A percentile compares a stretch with the other conserved stretches of the same genome.
Conservation (phyloP, 2,329 filamentous ascomycete species). For the Catunica adiposa region DNA sequence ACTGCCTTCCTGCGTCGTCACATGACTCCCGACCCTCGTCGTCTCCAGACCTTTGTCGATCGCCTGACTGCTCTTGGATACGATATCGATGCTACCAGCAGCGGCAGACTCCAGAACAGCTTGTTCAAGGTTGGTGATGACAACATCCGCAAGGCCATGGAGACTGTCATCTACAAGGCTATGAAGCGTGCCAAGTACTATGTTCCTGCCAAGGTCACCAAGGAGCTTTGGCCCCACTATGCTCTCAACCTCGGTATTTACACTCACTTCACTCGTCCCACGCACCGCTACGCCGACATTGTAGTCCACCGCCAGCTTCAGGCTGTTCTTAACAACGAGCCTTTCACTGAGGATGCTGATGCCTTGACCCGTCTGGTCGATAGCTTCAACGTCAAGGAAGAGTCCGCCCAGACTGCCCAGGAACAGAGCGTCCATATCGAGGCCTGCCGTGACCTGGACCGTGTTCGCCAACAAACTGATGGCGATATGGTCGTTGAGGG, state of each 20-base stretch:
- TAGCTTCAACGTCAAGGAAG: constrained; percentile 96
- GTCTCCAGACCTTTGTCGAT: constrained; percentile 78
- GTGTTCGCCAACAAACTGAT: constrained; percentile 67
- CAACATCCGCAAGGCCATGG: constrained; percentile 91
- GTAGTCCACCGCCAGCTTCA: constrained; percentile 92
- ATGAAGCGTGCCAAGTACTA: constrained; percentile 96
- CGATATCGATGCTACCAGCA: constrained; percentile 76
- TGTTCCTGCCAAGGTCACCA: constrained; percentile 61
- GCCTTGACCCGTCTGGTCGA: constrained; percentile 81
- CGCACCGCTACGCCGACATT: constrained; percentile 85
- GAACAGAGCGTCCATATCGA: constrained; percentile 99
- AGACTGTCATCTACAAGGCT: constrained; percentile 83
- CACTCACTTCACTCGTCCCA: constrained; percentile 94
- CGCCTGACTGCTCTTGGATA: constrained; percentile 85
- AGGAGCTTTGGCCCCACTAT: constrained; percentile 74
- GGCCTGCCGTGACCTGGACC: constrained; percentile 90
- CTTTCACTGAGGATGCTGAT: constrained; percentile 82
- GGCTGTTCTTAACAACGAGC: constrained; percentile 61
- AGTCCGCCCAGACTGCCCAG: constrained; percentile 90
- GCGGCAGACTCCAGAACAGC: constrained; percentile 82
- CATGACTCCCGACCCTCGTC: constrained; percentile 66
- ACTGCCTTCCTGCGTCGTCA: constrained; percentile 87
- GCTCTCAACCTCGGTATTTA: constrained; percentile 84
- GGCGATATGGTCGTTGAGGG: constrained; percentile 90
- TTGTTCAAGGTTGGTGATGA: constrained; percentile 82